Evolutionary conservation across 345 rosid species (phyloP), one percentile per base, ranked within the genome.

Genomic region (Aegle marmelos): DNA sequence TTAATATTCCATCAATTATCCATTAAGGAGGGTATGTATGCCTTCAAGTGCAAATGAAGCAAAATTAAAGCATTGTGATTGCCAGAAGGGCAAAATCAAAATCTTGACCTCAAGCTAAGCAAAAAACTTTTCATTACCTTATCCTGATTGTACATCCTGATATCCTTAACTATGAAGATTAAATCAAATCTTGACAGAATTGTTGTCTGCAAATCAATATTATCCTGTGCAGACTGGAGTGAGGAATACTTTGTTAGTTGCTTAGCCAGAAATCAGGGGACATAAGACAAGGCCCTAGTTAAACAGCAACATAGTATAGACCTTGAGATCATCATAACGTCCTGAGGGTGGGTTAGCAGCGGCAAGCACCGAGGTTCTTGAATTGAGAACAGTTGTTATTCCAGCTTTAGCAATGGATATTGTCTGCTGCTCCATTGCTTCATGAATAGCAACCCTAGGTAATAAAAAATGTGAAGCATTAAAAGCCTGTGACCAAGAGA

Each of bases 341-440:
- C 99, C 98, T 68, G 98, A 92, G 63, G 99, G 98, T 54, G 97
- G 99, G 76, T 96, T 92, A 79, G 99, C 99, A 87, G 98, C 99
- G 11, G 98, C 98, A 78, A 96, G 98, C 68, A 94, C 98, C 31
- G 99, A 90, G 70, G 99, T 91, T 85, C 99, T 94, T 65, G 99
- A 96, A 85, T 92, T 96, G 39, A 96, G 92, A 73, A 96, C 98
- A 7, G 99, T 96, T 53, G 99, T 96, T 80, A 96, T 96, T 80
- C 99, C 97, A 66, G 99, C 99, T 89, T 96, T 96, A 68, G 99
- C 98, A 81, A 96, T 96, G 68, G 99, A 96, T 86, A 96, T 96
- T 8, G 99, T 96, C 85, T 95, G 98, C 85, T 92, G 97, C 84
- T 95, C 98, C 98, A 95, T 95, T 54, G 99, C 98, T 88, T 95